Evolutionary conservation across 192 early-diverging fungal genomes (phyloP).

Genomic region (Backusella liffmaniae): DNA sequence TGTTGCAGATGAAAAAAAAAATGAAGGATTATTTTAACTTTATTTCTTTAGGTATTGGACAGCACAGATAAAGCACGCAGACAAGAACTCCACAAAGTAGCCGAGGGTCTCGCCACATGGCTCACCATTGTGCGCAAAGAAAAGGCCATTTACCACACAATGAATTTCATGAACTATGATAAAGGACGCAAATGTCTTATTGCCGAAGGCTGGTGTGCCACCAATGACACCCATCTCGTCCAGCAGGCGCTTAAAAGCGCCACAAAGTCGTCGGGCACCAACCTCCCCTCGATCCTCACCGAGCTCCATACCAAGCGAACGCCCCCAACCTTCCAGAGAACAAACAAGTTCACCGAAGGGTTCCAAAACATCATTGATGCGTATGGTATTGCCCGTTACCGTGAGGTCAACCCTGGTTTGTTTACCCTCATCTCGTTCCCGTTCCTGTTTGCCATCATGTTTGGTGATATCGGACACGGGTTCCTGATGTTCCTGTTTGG

Average conservation of each 20-base stretch:
- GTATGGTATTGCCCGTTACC: constrained; percentile 93
- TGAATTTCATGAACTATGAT: constrained; percentile 97
- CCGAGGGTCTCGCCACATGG: constrained; percentile 87
- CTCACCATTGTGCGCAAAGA: constrained; percentile 91
- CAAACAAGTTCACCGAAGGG: constrained; percentile 92
- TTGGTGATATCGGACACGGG: constrained; percentile 99
- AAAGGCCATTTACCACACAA: constrained; percentile 94
- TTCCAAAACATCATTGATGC: constrained; percentile 98
- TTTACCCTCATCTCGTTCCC: constrained; percentile 98
- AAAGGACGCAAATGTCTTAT: constrained; percentile 89
- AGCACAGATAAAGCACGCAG: constrained; percentile 83
- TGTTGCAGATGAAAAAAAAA: too few relatives aligned
- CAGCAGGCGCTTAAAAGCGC: constrained; percentile 83
- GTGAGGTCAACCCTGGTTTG: constrained; percentile 97
- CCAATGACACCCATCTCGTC: constrained; percentile 74
- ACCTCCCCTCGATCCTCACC: constrained; percentile 83
- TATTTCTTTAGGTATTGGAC: constrained; percentile 61
- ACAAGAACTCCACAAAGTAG: constrained; percentile 78
- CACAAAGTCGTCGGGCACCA: constrained; percentile 74
- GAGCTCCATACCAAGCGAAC: constrained; percentile 81
- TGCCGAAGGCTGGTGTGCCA: constrained; percentile 98
- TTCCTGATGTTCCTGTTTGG: constrained; percentile 76
- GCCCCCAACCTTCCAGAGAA: constrained; percentile 92
- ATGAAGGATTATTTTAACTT: background rate
- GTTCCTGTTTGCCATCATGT: constrained; percentile 99